Evolutionary conservation across 2,329 filamentous ascomycete species (phyloP), one percentile per base, ranked within the genome.

Genomic region (Aureobasidium sp.): DNA sequence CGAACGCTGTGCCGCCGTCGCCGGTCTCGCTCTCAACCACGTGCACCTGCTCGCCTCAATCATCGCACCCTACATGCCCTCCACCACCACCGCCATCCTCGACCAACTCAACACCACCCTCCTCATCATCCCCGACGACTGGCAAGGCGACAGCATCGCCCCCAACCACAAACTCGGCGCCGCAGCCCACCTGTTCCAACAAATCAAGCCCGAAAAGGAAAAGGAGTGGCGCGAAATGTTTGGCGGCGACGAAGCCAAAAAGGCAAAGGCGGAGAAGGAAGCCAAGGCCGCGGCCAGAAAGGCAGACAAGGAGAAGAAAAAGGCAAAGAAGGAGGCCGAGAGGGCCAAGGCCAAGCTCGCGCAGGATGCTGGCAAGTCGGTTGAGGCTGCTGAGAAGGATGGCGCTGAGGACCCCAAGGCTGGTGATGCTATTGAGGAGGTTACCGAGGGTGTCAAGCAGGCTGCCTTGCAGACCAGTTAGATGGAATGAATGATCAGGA

Each of bases 1-100:
- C 20, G 78, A 82, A 56, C 79, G 79, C 31, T 84, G 82, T 62
- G 83, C 84, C 12, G 82, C 83, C 6, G 83, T 87, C 22, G 83
- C 96, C 60, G 88, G 90, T 61, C 79, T 91, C n/a, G 90, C 88
- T 0, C 80, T 96, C 64, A 95, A 95, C 77, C 84, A 92, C 66
- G 86, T 93, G 60, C 86, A 93, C 71, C 85, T 97, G 36, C 82
- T 96, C 52, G 89, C 91, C 25, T 87, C 85, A 60, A 78, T 96
- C 47, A 83, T 92, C 62, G 84, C 86, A 58, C 92, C 92, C 0
- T 97, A 93, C 77, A 90, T 97, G 81, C 91, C 91, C 44, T 82
- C 82, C n/a, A 92, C 88, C 9, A 81, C 88, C 3, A 82, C 82
- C 64, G 84, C 85, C 36, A 96, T 97, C 68, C 84, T 90, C 66